Base-by-base conservation (phyloP, 164 flowering plant species). In the Echeveria elegans region DNA sequence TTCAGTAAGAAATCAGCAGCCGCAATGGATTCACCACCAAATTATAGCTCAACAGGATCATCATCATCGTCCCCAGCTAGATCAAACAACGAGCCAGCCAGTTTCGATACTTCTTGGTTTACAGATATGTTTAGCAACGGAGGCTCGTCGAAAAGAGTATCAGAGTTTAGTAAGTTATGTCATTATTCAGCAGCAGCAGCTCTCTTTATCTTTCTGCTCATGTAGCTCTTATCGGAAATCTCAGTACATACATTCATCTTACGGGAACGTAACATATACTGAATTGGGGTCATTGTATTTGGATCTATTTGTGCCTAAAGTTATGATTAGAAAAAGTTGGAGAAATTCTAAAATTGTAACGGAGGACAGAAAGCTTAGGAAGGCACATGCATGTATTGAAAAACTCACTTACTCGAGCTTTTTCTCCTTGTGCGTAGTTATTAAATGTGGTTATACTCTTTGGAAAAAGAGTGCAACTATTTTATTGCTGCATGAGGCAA, bases 1-100 rank as follows among this genome's bases (percentile, higher is more conserved):
- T 53, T 53, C 30, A 53, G 59, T 29, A 53, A 53, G 59, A 53
- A 53, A 24, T 53, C 59, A 53, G 59, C 59, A 53, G n/a, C n/a
- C n/a, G 59, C 59, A 24, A 24, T 3, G 59, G 59, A 53, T 53
- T 53, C 59, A 24, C 59, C 30, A 24, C 59, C 30, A 24, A 53
- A n/a, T n/a, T n/a, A 53, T 24, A 53, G 11, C 30, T 53, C 59
- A 53, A 24, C 59, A 9, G 59, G 29, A 53, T 53, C 59, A 53
- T 53, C 59, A 23, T n/a, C n/a, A n/a, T n/a, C n/a, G n/a, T 9
- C 59, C 59, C 15, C 59, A 53, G 28, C 29, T 6, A 53, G 29
- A 53, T 11, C 59, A 53, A 6, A 53, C 12, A 24, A 24, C 18
- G 59, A 53, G 59, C 29, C 59, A 23, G 24, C 59, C 14, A 29